Evolutionary conservation across 2,329 filamentous ascomycete species (phyloP).

Genomic region (Plenodomus lindquistii): DNA sequence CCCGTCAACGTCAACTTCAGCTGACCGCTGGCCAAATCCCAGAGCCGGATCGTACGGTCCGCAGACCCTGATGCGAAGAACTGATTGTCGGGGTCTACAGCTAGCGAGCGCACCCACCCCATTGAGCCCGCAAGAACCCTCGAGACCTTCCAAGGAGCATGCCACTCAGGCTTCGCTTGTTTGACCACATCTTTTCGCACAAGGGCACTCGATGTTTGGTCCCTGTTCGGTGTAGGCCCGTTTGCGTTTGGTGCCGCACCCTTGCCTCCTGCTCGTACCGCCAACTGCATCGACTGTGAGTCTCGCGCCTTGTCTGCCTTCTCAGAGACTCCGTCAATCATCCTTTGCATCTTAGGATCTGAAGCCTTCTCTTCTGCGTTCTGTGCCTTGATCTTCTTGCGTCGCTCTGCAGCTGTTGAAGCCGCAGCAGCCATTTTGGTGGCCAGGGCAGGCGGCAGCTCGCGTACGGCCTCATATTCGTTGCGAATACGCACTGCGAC

Average conservation of each 20-base stretch:
- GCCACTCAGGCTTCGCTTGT: slow-evolving; percentile 86
- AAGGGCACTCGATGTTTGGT: slow-evolving; percentile 59
- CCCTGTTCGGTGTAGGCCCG: slow-evolving; percentile 55
- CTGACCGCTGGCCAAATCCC: slow-evolving; percentile 84
- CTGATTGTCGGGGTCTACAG: slow-evolving; percentile 93
- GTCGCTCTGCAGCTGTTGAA: slow-evolving; percentile 60
- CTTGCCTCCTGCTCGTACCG: slow-evolving; percentile 54
- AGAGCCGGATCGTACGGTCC: slow-evolving; percentile 91
- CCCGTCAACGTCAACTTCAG: slow-evolving; percentile 37
- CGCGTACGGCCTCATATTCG: slow-evolving; percentile 79
- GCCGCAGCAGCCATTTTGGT: slow-evolving; percentile 73
- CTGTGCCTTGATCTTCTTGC: slow-evolving; percentile 63
- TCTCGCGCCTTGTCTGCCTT: slow-evolving; percentile 48
- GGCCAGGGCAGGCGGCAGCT: slow-evolving; percentile 76
- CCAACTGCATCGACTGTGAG: slow-evolving; percentile 61
- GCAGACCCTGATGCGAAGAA: slow-evolving; percentile 97
- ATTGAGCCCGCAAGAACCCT: slow-evolving; percentile 95
- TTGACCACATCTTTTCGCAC: slow-evolving; percentile 66
- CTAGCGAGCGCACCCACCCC: slow-evolving; percentile 73
- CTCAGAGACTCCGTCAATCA: slow-evolving; percentile 67
- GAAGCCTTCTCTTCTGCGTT: slow-evolving; percentile 55
- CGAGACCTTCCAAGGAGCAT: slow-evolving; percentile 97
- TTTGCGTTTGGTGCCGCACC: slow-evolving; percentile 59
- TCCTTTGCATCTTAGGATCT: slow-evolving; percentile 63
- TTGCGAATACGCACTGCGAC: slow-evolving; percentile 63